Conservation (phyloP, 257 asterid genomes). For the Solanum bukasovii region DNA sequence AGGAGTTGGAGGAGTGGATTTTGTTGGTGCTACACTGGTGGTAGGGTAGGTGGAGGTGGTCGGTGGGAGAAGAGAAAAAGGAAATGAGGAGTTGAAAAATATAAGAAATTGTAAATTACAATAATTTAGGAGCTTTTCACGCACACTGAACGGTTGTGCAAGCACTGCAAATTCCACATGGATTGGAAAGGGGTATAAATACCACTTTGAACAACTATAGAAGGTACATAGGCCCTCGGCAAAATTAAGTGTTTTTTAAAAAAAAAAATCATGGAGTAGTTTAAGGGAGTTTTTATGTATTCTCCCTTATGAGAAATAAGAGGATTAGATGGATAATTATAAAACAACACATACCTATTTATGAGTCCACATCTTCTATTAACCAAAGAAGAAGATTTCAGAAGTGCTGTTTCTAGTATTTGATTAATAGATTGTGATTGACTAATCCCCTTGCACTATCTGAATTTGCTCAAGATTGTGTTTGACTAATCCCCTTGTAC, state of each 20-base stretch:
- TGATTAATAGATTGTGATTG: not conserved
- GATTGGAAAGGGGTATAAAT: not conserved
- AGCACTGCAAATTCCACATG: not conserved
- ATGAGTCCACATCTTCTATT: not conserved
- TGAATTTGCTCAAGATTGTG: not conserved
- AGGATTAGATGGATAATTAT: not conserved
- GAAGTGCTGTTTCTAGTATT: not conserved
- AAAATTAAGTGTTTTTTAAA: not conserved
- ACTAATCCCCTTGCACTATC: not conserved
- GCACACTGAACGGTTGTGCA: not conserved
- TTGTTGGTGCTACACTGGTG: slow-evolving; percentile 6
- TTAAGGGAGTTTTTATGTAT: not conserved
- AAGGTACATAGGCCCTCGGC: not conserved
- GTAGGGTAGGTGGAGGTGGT: not conserved
- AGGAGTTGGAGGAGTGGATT: slow-evolving; percentile 24
- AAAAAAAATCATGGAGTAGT: not conserved
- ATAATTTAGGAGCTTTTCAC: not conserved
- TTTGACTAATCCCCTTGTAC: not conserved
- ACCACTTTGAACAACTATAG: not conserved
- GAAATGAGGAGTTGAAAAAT: not conserved
- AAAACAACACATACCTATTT: not conserved
- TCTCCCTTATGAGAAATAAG: not conserved
- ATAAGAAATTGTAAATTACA: not conserved
- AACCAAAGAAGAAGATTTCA: not conserved
- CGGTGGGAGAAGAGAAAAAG: not conserved